Conservation (phyloP, 148 eudicot genomes). For the Rhododendron vialii region DNA sequence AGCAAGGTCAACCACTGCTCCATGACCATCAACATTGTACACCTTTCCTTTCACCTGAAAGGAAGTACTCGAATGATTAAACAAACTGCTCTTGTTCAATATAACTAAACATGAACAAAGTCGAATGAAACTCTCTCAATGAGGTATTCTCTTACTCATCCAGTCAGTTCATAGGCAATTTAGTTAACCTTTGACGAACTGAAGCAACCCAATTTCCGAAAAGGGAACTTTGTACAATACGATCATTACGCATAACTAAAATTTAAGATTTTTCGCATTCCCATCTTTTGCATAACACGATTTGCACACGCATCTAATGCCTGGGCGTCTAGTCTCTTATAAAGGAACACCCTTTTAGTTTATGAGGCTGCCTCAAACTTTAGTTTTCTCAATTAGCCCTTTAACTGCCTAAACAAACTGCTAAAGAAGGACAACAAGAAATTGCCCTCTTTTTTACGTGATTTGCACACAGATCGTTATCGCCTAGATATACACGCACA, state of each 20-base stretch:
- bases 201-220: not conserved
- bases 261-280: not conserved
- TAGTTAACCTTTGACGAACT: not conserved
- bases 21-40: constrained; percentile 52
- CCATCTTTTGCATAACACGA: not conserved
- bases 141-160: not conserved
- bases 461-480: no score
- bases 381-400: not conserved
- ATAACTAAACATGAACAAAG: not conserved
- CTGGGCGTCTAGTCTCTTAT: not conserved
- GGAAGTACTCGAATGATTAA: constrained; percentile 7
- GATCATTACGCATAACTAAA: not conserved
- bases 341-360: not conserved
- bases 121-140: not conserved
- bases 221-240: not conserved
- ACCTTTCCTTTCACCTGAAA: constrained; percentile 82
- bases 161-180: not conserved
- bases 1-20: constrained; percentile 81
- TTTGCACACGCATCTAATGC: not conserved
- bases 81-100: not conserved
- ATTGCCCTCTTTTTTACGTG: not conserved
- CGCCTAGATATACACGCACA: not conserved
- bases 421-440: not conserved
- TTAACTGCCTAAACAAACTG: not conserved
- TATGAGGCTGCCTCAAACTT: not conserved